Conservation (phyloP, 768 basidiomycete species). For the Symmetrospora coprosmae region DNA sequence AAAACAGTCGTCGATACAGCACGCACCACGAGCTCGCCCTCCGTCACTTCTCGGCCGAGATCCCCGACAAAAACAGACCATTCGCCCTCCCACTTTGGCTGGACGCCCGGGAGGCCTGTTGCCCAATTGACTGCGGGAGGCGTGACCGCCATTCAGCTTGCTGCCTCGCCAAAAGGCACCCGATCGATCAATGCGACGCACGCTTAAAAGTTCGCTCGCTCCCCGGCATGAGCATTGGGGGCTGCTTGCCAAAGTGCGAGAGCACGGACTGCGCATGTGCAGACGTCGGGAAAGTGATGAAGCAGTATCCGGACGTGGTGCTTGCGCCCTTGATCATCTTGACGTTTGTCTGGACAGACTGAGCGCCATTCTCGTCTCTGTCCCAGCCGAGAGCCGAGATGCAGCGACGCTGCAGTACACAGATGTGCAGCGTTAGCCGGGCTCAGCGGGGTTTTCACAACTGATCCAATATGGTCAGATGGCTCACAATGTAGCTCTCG, state of each 20-base stretch:
- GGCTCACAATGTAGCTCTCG: conserved; percentile 81
- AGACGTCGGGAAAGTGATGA: conserved; percentile 66
- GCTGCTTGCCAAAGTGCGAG: conserved; percentile 45
- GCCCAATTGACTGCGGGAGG: conserved; percentile 32
- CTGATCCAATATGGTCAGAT: conserved; percentile 76
- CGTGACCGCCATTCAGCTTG: no score
- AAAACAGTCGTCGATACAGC: conserved; percentile 33
- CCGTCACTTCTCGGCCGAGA: conserved; percentile 79
- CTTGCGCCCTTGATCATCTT: conserved; percentile 38
- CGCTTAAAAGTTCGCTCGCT: conserved; percentile 65
- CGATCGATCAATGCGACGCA: conserved; percentile 23
- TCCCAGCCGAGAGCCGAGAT: conserved; percentile 9
- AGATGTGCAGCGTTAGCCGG: background rate
- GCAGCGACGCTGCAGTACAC: background rate
- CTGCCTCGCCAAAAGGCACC: background rate
- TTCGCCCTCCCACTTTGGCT: conserved; percentile 42
- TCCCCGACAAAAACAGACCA: conserved; percentile 92
- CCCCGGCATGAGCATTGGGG: conserved; percentile 60
- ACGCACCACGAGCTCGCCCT: conserved; percentile 86
- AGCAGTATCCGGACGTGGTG: conserved; percentile 67
- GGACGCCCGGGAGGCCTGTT: conserved; percentile 31
- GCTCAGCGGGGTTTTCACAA: conserved; percentile 41
- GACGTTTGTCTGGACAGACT: conserved; percentile 43
- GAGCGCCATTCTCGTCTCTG: background rate
- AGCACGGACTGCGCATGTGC: conserved; percentile 57